Percentiles rank a stretch among this genome's conserved stretches.
phyloP scores from a whole-genome alignment of 345 rosid species.

The Heritiera littoralis region DNA sequence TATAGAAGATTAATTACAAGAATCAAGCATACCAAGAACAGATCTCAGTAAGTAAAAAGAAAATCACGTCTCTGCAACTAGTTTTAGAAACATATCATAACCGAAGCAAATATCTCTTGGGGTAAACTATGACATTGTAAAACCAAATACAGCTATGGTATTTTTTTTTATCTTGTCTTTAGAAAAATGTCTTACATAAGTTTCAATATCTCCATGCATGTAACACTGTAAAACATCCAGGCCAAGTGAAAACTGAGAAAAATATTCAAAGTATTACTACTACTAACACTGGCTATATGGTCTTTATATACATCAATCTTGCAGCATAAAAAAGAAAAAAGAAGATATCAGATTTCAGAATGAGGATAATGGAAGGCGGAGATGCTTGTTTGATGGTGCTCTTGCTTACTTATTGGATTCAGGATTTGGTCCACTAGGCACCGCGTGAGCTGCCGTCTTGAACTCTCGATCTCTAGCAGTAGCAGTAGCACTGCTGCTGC shows the following conservation, averaged over 20 bases:
- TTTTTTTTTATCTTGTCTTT: neutral
- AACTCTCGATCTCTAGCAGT: conserved; percentile 23
- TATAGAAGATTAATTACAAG: no score
- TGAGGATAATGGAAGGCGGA: neutral
- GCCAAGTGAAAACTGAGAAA: neutral
- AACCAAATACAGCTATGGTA: neutral
- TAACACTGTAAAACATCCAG: neutral
- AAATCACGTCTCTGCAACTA: neutral
- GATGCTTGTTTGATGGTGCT: neutral
- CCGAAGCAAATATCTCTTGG: neutral
- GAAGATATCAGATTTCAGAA: neutral
- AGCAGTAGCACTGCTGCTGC: neutral
- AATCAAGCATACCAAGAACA: no score
- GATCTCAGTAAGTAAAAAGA: no score
- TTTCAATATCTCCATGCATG: neutral
- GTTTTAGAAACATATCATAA: no score
- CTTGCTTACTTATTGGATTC: conserved; percentile 51
- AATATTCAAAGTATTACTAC: neutral
- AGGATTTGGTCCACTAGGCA: conserved; percentile 62
- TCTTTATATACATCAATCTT: neutral
- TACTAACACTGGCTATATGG: neutral
- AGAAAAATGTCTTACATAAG: neutral
- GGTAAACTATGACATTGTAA: no score
- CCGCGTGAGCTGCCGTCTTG: conserved; percentile 44
- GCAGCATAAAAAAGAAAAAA: neutral